Conservation (phyloP, 1,284 basidiomycete genomes). For the Tremellales sp. region DNA sequence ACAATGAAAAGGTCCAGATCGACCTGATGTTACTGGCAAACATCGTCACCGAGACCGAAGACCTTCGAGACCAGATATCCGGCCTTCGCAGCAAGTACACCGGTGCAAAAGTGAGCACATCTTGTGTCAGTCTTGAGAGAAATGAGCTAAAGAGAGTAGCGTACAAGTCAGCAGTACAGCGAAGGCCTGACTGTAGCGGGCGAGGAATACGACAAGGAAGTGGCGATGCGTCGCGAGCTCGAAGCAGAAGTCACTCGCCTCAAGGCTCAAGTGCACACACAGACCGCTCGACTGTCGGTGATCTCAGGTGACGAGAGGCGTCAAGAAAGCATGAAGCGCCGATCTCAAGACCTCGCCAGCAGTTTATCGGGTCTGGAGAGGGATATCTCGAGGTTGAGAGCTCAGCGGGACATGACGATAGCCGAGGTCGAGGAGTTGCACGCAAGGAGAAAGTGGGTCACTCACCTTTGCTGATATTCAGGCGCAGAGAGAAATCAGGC, state of each 20-base stretch:
- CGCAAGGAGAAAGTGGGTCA: constrained; percentile 57
- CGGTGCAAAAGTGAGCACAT: constrained; percentile 70
- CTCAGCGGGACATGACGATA: constrained; percentile 83
- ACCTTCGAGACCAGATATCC: constrained; percentile 60
- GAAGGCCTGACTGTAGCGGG: constrained; percentile 88
- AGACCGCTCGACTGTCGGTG: constrained; percentile 77
- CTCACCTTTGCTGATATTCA: not conserved
- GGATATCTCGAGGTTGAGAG: constrained; percentile 79
- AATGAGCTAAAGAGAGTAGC: constrained; percentile 51
- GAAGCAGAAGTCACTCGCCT: constrained; percentile 86
- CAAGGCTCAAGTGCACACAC: constrained; percentile 78
- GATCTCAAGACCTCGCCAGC: constrained; percentile 72
- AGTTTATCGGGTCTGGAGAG: constrained; percentile 74
- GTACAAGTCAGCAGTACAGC: constrained; percentile 83
- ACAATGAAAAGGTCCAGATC: constrained; percentile 63
- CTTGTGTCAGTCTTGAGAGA: not conserved
- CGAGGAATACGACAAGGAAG: constrained; percentile 87
- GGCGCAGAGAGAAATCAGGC: not conserved
- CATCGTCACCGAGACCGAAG: constrained; percentile 65
- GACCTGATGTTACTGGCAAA: constrained; percentile 71
- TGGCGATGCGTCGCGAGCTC: constrained; percentile 78
- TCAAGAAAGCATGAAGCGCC: constrained; percentile 71
- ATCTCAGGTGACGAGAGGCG: constrained; percentile 71
- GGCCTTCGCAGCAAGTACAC: constrained; percentile 75
- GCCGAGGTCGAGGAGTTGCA: constrained; percentile 91